These are phyloP conservation scores for Alternaria panax DNA, from an alignment of 2,329 filamentous ascomycete genomes.

Conservation along the genomic window DNA sequence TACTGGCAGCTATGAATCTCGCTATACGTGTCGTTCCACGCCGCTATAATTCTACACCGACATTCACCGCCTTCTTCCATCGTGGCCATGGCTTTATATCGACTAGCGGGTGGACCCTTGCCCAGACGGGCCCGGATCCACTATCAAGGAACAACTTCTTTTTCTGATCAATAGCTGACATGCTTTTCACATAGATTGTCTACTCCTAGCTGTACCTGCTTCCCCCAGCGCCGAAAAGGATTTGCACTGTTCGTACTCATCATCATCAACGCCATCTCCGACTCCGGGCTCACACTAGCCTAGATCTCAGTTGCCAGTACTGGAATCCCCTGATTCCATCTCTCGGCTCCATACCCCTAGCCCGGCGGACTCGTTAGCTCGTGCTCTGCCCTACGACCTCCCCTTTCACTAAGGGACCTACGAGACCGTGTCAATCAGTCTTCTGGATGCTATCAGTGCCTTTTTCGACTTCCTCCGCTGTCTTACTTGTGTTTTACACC, in stretches of 20 bases:
- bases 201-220: slow-evolving; percentile 25
- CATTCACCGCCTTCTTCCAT: slow-evolving; percentile 3
- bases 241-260: slow-evolving; percentile 31
- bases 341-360: slow-evolving; percentile 51
- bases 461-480: slow-evolving; percentile 42
- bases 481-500: slow-evolving; percentile 45
- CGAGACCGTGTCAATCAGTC: slow-evolving; percentile 45
- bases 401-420: slow-evolving; percentile 47
- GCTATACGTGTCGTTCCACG: background rate
- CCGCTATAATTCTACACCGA: background rate
- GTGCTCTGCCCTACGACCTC: slow-evolving; percentile 56
- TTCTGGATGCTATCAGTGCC: slow-evolving; percentile 55
- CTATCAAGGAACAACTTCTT: background rate
- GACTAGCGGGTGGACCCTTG: slow-evolving; percentile 5
- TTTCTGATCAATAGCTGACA: slow-evolving; percentile 21
- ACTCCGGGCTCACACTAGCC: slow-evolving; percentile 35
- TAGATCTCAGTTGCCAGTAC: slow-evolving; percentile 48
- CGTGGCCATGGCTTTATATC: background rate
- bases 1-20: background rate
- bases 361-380: slow-evolving; percentile 62
- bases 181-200: slow-evolving; percentile 14
- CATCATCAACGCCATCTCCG: background rate
- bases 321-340: slow-evolving; percentile 55
- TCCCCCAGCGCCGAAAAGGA: slow-evolving; percentile 23
- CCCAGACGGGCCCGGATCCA: slow-evolving; percentile 2